phyloP scores from a whole-genome alignment of 2,329 filamentous ascomycete genomes.

The Sordariomycetes sp. region DNA sequence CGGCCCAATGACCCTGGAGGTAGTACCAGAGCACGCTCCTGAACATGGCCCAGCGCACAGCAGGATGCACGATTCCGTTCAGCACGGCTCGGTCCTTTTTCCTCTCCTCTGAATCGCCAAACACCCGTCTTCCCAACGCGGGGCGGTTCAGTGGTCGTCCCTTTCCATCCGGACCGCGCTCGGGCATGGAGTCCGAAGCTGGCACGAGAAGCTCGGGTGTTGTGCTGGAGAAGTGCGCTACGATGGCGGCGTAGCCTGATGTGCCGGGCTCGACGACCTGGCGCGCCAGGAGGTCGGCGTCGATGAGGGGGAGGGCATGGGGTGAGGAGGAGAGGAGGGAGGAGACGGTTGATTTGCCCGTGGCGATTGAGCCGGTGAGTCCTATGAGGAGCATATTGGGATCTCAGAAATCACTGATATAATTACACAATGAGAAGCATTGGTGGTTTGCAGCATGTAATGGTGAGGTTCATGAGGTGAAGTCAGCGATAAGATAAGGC shows the following conservation, averaged over 20 bases:
- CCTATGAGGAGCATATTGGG: slow-evolving; percentile 82
- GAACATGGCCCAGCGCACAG: slow-evolving; percentile 77
- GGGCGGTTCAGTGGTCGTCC: slow-evolving; percentile 76
- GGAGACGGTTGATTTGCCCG: slow-evolving; percentile 95
- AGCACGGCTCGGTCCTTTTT: slow-evolving; percentile 65
- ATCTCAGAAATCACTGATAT: too few relatives aligned
- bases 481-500: too few relatives aligned
- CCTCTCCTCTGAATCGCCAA: slow-evolving; percentile 66
- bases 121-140: slow-evolving; percentile 76
- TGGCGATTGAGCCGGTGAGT: slow-evolving; percentile 93
- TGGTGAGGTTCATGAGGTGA: too few relatives aligned
- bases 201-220: slow-evolving; percentile 80
- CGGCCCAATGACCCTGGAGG: slow-evolving; percentile 70
- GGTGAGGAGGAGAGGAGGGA: slow-evolving; percentile 69
- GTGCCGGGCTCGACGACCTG: slow-evolving; percentile 93
- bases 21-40: slow-evolving; percentile 65
- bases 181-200: slow-evolving; percentile 37
- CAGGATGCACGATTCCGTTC: slow-evolving; percentile 88
- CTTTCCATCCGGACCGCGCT: slow-evolving; percentile 46
- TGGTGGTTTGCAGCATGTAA: too few relatives aligned
- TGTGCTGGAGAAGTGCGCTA: slow-evolving; percentile 68
- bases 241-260: slow-evolving; percentile 70
- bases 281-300: slow-evolving; percentile 86
- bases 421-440: too few relatives aligned
- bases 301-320: slow-evolving; percentile 82